phyloP scores from a whole-genome alignment of 2,329 filamentous ascomycete species.

The Bipolaris gigantea region DNA sequence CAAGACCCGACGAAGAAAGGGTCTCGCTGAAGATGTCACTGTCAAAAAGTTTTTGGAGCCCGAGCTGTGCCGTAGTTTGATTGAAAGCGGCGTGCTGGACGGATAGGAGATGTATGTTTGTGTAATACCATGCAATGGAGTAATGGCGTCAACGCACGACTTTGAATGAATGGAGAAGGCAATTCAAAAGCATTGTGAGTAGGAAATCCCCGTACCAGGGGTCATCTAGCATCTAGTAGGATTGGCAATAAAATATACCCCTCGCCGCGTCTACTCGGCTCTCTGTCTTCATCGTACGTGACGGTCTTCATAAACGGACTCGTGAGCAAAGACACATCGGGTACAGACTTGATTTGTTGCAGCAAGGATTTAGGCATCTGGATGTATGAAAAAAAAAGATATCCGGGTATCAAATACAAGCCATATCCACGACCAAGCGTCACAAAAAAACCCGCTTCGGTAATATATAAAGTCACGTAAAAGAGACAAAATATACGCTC shows the following conservation, averaged over 20 bases:
- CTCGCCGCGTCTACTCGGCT: neutral
- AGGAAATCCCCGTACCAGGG: neutral
- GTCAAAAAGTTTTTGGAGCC: constrained; percentile 96
- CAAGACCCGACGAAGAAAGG: constrained; percentile 92
- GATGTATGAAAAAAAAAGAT: too few species aligned
- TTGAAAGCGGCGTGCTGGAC: constrained; percentile 85
- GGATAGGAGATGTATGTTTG: constrained; percentile 36
- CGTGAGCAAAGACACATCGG: too few species aligned
- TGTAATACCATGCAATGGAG: constrained; percentile 18
- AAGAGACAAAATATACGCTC: too few species aligned
- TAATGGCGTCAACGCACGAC: constrained; percentile 10
- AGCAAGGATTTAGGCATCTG: too few species aligned
- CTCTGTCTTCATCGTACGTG: neutral
- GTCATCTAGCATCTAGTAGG: neutral
- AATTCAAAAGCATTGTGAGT: neutral
- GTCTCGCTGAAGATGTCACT: constrained; percentile 90
- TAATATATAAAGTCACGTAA: too few species aligned
- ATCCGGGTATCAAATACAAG: too few species aligned
- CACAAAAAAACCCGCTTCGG: too few species aligned
- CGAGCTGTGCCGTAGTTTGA: constrained; percentile 84
- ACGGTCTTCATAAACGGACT: too few species aligned
- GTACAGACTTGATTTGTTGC: too few species aligned
- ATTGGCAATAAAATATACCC: constrained; percentile 12
- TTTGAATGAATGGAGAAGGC: neutral
- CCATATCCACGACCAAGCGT: too few species aligned